Percentiles rank a stretch among this genome's conserved stretches.
These are phyloP conservation scores for Nicotiana undulata DNA, from an alignment of 257 asterid genomes.

Conservation along the genomic window DNA sequence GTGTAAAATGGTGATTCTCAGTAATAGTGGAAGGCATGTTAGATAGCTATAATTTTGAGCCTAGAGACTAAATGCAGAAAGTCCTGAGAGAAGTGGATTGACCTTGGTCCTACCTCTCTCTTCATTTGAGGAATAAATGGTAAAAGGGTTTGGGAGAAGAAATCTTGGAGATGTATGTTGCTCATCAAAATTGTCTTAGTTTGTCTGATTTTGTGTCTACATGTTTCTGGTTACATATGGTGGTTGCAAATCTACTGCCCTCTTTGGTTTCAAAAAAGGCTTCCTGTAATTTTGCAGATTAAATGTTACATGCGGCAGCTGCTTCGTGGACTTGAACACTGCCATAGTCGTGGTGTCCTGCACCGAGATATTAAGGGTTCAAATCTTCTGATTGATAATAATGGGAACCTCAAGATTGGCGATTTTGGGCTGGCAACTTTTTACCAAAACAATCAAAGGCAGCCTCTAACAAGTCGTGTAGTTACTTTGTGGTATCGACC, in stretches of 20 bases:
- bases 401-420: slow-evolving; percentile 79
- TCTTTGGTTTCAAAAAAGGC: background rate
- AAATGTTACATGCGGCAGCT: slow-evolving; percentile 92
- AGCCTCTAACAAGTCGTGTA: slow-evolving; percentile 87
- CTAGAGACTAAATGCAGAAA: background rate
- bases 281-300: slow-evolving; percentile 35
- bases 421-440: slow-evolving; percentile 93
- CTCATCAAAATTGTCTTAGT: background rate
- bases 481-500: slow-evolving; percentile 97
- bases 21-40: background rate
- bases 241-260: background rate
- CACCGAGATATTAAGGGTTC: slow-evolving; percentile 96
- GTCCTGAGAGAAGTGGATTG: slow-evolving; percentile 2
- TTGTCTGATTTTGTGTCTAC: background rate
- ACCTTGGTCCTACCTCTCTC: background rate
- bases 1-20: background rate
- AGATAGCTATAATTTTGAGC: background rate
- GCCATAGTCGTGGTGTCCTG: slow-evolving; percentile 79
- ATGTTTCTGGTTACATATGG: background rate
- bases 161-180: background rate
- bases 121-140: background rate
- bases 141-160: background rate
- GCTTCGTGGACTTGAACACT: slow-evolving; percentile 80
- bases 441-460: slow-evolving; percentile 53
- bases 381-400: slow-evolving; percentile 71